phyloP scores from a whole-genome alignment of 2,329 filamentous ascomycete genomes.

The Tolypocladium tundrense region DNA sequence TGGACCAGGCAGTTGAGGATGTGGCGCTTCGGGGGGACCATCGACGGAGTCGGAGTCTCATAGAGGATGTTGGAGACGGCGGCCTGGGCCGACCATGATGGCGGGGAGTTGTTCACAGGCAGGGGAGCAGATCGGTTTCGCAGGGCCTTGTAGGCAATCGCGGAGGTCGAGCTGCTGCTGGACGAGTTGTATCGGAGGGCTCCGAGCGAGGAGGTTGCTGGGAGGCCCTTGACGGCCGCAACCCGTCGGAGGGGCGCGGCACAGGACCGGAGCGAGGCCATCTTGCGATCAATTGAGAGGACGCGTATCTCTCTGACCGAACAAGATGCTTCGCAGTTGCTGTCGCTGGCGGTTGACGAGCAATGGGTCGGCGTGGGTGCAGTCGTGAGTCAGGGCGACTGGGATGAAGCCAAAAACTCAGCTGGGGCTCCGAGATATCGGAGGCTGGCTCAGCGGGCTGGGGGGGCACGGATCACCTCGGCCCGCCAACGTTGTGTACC shows the following conservation, averaged over 20 bases:
- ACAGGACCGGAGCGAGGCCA: conserved; percentile 35
- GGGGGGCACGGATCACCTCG: neutral
- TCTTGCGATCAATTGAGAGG: conserved; percentile 15
- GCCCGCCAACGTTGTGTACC: neutral
- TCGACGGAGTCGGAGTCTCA: conserved; percentile 82
- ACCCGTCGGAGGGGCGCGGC: conserved; percentile 28
- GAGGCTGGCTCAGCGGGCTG: conserved; percentile 3
- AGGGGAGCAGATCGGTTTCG: conserved; percentile 82
- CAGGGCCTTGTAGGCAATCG: conserved; percentile 93
- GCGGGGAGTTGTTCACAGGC: conserved; percentile 64
- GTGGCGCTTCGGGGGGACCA: conserved; percentile 81
- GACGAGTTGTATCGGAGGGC: conserved; percentile 27
- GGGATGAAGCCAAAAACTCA: conserved; percentile 3
- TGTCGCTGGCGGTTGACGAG: neutral
- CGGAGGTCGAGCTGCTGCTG: conserved; percentile 71
- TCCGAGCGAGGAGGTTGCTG: conserved; percentile 12
- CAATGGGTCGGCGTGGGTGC: neutral
- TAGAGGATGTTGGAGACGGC: conserved; percentile 98
- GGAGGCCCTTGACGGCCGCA: conserved; percentile 17
- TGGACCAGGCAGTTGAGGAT: conserved; percentile 97
- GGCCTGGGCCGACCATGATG: conserved; percentile 81
- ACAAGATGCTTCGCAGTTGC: neutral
- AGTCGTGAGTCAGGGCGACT: neutral
- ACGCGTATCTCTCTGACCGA: neutral
- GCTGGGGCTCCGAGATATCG: conserved; percentile 9